Evolutionary conservation across 2,329 filamentous ascomycete genomes (phyloP), one percentile per base, ranked within the genome.

Genomic region (Acephala macrosclerotiorum): DNA sequence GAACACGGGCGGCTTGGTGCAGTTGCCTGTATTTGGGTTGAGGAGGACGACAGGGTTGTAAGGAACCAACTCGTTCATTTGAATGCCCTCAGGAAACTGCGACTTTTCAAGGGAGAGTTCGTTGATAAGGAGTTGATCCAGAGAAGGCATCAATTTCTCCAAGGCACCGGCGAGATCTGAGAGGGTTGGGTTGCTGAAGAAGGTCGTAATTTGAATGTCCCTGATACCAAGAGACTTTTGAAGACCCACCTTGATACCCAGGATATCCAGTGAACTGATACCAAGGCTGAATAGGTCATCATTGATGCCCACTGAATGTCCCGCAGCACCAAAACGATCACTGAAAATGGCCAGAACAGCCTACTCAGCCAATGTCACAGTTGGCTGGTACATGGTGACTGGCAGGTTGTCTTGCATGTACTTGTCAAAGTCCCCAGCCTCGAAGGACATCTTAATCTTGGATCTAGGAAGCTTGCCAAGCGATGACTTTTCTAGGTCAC

Each of bases 401-500:
- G 25, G 25, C 9, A 6, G 18, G 25, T 9, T 62, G 22, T 3
- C n/a, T n/a, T 33, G 36, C 6, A 72, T 66, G 36, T 68, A 58
- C 3, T 63, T 60, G n/a, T 71, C 68, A 60, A 74, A 78, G 5
- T 64, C 67, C 12, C 78, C 78, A 9, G 51, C 58, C 53, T 77
- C 74, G 36, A 75, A 77, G 2, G 68, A 62, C 14, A 58, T 61
- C 14, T 65, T 66, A 22, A 81, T 70, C 69, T 81, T 82, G 9
- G 75, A 58, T 4, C 79, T 68, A 1, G 79, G 80, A 5, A 82
- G 71, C 69, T 82, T 82, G 7, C 80, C 80, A 1, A 82, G 73
- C 0, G 79, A 73, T 0, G 80, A 76, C 67, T 77, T 78, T n/a
- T 70, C 73, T 0, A 81, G 66, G 9, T 72, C 42, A 9, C 59